phyloP scores from a whole-genome alignment of 148 eudicot species.

The Rhododendron molle region DNA sequence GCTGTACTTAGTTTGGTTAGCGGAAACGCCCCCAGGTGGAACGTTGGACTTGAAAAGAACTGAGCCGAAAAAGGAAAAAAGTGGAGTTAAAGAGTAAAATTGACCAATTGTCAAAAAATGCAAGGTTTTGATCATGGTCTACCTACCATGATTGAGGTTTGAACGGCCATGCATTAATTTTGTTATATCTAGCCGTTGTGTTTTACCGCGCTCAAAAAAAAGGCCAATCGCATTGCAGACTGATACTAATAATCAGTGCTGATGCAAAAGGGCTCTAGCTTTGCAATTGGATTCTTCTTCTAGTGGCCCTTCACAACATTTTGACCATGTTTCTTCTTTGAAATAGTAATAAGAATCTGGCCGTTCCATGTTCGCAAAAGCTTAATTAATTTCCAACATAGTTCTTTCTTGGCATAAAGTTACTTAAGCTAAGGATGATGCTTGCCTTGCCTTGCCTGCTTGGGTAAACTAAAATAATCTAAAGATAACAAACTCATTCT shows the following conservation, averaged over 20 bases:
- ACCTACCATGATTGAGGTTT: neutral
- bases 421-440: neutral
- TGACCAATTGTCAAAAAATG: neutral
- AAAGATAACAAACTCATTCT: neutral
- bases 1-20: no score
- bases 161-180: neutral
- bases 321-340: neutral
- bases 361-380: neutral
- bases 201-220: neutral
- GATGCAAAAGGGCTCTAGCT: neutral
- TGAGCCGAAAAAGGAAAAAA: neutral
- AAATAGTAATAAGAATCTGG: neutral
- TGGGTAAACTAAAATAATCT: neutral
- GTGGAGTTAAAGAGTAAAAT: neutral
- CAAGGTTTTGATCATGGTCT: neutral
- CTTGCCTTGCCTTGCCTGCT: neutral
- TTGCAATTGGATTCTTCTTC: constrained; percentile 7
- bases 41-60: neutral
- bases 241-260: neutral
- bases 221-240: neutral
- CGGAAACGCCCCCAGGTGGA: no score
- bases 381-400: neutral
- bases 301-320: neutral
- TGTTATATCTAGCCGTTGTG: neutral
- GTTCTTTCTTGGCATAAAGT: neutral